Evolutionary conservation across 2,329 filamentous ascomycete species (phyloP), one percentile per base, ranked within the genome.

Genomic region (Sarocladium brachiariae): DNA sequence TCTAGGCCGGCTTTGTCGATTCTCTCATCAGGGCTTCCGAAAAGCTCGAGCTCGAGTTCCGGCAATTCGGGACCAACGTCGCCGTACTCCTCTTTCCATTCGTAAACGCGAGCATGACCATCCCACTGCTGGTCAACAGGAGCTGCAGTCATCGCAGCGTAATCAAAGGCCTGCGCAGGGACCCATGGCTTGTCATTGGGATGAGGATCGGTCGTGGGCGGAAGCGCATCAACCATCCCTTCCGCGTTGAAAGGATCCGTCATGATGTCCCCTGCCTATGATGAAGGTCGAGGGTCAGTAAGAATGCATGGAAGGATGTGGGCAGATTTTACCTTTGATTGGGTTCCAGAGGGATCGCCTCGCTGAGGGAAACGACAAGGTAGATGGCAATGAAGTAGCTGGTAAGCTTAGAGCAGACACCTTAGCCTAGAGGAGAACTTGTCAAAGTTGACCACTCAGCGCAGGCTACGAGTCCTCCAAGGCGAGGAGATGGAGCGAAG

Each of bases 41-140:
- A 99, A 6, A 99, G 80, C 58, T 85, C 72, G 7, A 76, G 58
- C 71, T 97, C 92, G 0, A 99, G 78, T 45, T 81, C 78, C 0
- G 77, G 71, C 50, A 84, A 78, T 47, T 72, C 73, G 0, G 90
- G 90, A 6, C 86, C 92, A 50, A 99, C 74, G 35, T 97, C 92
- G 2, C 92, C 93, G 57, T 78, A 87, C 2, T 95, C 89, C 10
- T 90, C 89, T 16, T 83, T 76, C 86, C 87, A 97, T 61, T 91
- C 81, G 59, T 97, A 97, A 38, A 86, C 74, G 0, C 63, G 69
- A n/a, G 81, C 84, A 50, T 78, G 78, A 33, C 71, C 65, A 13
- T 75, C 78, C 69, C 75, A 81, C 11, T 33, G 3, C 27, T 47
- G 43, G 27, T 34, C 25, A 25, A 19, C 30, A 10, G 43, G 43